Conservation (phyloP, 129 eudicot species). For the Centrapalus pauciflorus region DNA sequence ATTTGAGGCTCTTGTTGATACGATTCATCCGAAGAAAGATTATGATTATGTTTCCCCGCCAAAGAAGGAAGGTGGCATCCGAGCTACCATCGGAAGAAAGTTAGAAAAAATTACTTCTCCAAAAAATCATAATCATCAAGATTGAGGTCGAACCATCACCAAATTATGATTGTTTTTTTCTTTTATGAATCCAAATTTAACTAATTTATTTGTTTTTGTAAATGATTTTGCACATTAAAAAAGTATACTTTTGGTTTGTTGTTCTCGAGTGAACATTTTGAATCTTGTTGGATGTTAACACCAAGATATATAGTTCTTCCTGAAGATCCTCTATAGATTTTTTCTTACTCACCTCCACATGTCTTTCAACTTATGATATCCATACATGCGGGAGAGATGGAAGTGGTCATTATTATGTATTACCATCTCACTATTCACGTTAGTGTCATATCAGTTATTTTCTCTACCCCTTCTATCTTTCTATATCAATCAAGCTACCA, state of each 20-base stretch:
- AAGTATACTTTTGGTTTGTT: background rate
- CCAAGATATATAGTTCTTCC: too few species aligned
- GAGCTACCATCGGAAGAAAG: constrained; percentile 27
- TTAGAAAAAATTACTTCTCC: constrained; percentile 28
- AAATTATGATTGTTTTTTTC: background rate
- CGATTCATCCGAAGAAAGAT: constrained; percentile 59
- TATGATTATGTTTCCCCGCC: constrained; percentile 20
- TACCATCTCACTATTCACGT: too few species aligned
- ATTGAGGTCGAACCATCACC: background rate
- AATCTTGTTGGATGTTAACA: too few species aligned
- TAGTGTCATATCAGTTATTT: too few species aligned
- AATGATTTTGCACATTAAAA: background rate
- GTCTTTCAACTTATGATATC: too few species aligned
- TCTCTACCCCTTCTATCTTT: too few species aligned
- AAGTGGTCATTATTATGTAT: too few species aligned
- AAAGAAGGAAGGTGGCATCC: constrained; percentile 32
- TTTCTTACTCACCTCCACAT: too few species aligned
- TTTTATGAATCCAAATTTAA: background rate
- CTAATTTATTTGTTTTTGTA: background rate
- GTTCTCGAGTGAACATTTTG: too few species aligned
- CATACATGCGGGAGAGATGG: too few species aligned
- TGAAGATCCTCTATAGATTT: too few species aligned
- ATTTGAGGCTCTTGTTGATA: constrained; percentile 48
- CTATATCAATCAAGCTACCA: too few species aligned
- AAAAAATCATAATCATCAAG: constrained; percentile 25